Conservation (phyloP, 768 basidiomycete species). For the Coprinellus aureogranulatus region DNA sequence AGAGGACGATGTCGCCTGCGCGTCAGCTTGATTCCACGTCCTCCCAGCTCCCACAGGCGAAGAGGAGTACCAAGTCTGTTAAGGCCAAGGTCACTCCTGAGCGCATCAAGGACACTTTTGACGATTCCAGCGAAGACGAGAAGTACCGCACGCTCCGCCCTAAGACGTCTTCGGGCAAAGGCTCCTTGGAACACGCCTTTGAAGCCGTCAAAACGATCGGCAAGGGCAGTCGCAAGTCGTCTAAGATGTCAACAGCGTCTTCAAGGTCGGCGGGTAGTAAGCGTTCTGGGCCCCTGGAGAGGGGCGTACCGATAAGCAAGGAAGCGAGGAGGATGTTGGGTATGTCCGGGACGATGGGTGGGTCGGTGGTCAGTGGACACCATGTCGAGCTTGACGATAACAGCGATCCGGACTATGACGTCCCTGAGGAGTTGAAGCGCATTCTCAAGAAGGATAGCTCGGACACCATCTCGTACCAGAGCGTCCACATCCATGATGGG, state of each 20-base stretch:
- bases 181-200: not conserved
- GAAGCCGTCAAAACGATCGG: not conserved
- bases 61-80: not conserved
- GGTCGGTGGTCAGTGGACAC: constrained; percentile 47
- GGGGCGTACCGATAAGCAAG: constrained; percentile 17
- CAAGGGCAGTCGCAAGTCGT: no score
- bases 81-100: not conserved
- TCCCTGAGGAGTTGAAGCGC: constrained; percentile 72
- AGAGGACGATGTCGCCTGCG: constrained; percentile 54
- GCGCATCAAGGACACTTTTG: constrained; percentile 7
- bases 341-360: constrained; percentile 67
- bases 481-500: not conserved
- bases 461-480: constrained; percentile 10
- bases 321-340: constrained; percentile 59
- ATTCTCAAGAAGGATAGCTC: constrained; percentile 43
- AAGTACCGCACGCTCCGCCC: not conserved
- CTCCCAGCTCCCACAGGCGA: constrained; percentile 45
- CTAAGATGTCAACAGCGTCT: not conserved
- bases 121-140: constrained; percentile 6
- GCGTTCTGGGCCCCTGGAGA: not conserved
- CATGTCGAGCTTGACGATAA: constrained; percentile 46
- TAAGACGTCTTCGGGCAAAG: not conserved
- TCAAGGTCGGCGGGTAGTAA: not conserved
- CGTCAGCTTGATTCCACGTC: constrained; percentile 60
- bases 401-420: constrained; percentile 72